Percentiles rank a stretch among this genome's conserved stretches.
Conservation (phyloP, 2,329 filamentous ascomycete genomes). For the Lithohypha guttulata region DNA sequence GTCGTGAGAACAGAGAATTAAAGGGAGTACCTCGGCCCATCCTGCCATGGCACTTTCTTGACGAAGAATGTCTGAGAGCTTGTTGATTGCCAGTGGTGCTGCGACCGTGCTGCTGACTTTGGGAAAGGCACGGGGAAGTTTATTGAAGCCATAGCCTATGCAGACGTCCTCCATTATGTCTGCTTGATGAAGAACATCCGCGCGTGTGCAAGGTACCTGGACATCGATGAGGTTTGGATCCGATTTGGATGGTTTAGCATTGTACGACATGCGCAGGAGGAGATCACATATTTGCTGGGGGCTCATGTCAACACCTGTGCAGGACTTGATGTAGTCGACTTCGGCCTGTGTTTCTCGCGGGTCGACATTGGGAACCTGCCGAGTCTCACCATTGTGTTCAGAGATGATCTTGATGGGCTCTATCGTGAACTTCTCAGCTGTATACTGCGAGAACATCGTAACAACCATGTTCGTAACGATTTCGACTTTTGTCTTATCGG, state of each 20-base stretch:
- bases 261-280: constrained; percentile 79
- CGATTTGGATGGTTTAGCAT: constrained; percentile 62
- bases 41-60: constrained; percentile 84
- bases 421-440: constrained; percentile 76
- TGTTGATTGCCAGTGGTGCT: constrained; percentile 82
- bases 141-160: constrained; percentile 96
- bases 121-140: constrained; percentile 75
- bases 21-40: constrained; percentile 90
- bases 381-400: constrained; percentile 74
- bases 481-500: constrained; percentile 90
- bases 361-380: constrained; percentile 70
- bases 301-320: constrained; percentile 70
- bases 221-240: constrained; percentile 66
- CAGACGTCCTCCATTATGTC: constrained; percentile 98
- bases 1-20: constrained; percentile 94
- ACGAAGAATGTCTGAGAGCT: constrained; percentile 83
- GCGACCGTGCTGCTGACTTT: constrained; percentile 79
- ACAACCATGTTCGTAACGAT: constrained; percentile 93
- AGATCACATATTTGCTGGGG: constrained; percentile 67
- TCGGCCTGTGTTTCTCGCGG: constrained; percentile 70
- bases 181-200: constrained; percentile 90
- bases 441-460: constrained; percentile 93
- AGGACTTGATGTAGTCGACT: constrained; percentile 85
- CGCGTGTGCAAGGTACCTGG: constrained; percentile 74
- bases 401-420: constrained; percentile 90